phyloP scores from a whole-genome alignment of 1,284 basidiomycete species.

The Puccinia novopanici region DNA sequence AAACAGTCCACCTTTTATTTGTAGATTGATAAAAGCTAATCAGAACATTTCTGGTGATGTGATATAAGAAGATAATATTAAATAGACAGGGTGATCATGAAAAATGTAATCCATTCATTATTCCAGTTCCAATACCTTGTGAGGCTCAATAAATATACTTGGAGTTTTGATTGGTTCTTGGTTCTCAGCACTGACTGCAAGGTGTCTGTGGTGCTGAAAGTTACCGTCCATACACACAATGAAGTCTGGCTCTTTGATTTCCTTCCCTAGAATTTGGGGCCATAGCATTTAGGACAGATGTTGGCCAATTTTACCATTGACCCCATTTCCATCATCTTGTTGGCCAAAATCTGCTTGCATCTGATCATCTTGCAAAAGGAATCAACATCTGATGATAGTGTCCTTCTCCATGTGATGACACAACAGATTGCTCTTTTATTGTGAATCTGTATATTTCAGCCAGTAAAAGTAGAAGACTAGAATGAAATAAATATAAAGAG shows the following conservation, averaged over 20 bases:
- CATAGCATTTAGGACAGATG: conserved; percentile 13
- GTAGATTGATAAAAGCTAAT: background rate
- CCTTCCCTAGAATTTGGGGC: background rate
- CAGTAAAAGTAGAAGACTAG: no score
- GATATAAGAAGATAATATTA: background rate
- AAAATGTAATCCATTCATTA: background rate
- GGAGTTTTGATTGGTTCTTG: background rate
- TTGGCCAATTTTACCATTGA: background rate
- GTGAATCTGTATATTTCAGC: no score
- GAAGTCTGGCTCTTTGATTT: background rate
- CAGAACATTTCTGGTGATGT: background rate
- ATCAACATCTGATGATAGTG: background rate
- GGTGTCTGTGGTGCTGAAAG: background rate
- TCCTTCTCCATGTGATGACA: conserved; percentile 11
- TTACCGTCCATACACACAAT: conserved; percentile 17
- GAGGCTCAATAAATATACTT: background rate
- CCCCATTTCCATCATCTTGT: background rate
- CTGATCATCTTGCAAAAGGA: background rate
- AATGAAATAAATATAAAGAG: no score
- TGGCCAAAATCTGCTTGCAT: background rate
- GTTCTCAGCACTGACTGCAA: background rate
- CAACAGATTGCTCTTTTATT: no score
- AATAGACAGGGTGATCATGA: background rate
- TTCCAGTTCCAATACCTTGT: background rate
- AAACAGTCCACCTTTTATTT: background rate